phyloP scores from a whole-genome alignment of 2,329 filamentous ascomycete genomes.

The Daldinia sp. region DNA sequence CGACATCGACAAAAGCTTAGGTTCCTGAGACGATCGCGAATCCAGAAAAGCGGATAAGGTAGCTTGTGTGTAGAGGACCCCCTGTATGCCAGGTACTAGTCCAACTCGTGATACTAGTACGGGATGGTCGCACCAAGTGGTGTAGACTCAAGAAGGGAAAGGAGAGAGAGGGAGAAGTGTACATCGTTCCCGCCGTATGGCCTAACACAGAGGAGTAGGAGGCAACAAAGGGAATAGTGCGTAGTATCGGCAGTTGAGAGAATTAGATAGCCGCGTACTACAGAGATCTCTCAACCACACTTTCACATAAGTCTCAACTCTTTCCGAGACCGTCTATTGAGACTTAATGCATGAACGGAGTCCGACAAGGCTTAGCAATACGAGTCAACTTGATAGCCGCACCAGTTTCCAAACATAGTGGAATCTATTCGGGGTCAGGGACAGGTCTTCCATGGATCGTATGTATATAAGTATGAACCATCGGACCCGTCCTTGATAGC shows the following conservation, averaged over 20 bases:
- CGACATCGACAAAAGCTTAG: slow-evolving; percentile 1
- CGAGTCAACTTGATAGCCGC: slow-evolving; percentile 14
- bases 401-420: slow-evolving; percentile 1
- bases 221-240: slow-evolving; percentile 35
- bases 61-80: slow-evolving; percentile 14
- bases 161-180: slow-evolving; percentile 17
- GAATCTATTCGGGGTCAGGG: slow-evolving; percentile 8
- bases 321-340: slow-evolving; percentile 36
- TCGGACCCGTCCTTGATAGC: slow-evolving; percentile 11
- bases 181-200: slow-evolving; percentile 31
- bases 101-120: slow-evolving; percentile 30
- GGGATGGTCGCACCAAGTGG: slow-evolving; percentile 25
- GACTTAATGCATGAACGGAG: slow-evolving; percentile 24
- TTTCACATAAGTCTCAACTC: slow-evolving; percentile 35
- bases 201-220: slow-evolving; percentile 33
- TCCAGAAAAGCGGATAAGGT: slow-evolving; percentile 20
- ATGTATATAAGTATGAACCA: slow-evolving; percentile 27
- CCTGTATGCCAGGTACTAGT: slow-evolving; percentile 17
- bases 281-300: slow-evolving; percentile 30
- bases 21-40: neutral
- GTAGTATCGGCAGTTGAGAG: slow-evolving; percentile 37
- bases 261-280: slow-evolving; percentile 36
- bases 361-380: slow-evolving; percentile 11
- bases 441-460: slow-evolving; percentile 20
- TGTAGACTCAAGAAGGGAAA: slow-evolving; percentile 20